These are phyloP conservation scores for Cubamyces lactineus DNA, from an alignment of 768 basidiomycete genomes.

Conservation along the genomic window DNA sequence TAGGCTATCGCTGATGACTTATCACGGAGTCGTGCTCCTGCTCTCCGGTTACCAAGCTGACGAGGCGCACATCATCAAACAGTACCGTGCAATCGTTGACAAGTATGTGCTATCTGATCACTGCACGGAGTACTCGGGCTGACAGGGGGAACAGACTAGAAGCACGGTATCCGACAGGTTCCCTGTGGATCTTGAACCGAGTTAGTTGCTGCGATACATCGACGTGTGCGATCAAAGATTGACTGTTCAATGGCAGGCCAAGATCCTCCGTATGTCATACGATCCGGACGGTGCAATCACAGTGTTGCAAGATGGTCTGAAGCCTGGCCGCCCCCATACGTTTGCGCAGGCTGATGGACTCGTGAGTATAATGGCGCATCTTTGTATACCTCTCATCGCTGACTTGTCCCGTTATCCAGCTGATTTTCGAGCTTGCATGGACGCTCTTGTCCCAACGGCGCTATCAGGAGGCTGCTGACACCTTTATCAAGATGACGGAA, in stretches of 20 bases:
- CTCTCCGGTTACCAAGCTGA: constrained; percentile 79
- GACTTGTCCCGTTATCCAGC: constrained; percentile 40
- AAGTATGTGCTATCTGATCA: constrained; percentile 43
- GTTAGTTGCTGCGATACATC: constrained; percentile 37
- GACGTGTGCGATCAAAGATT: background rate
- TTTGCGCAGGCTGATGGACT: constrained; percentile 77
- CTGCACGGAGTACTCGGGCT: background rate
- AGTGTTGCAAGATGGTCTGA: constrained; percentile 60
- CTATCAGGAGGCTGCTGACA: constrained; percentile 69
- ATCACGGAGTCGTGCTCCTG: constrained; percentile 71
- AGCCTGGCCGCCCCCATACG: constrained; percentile 51
- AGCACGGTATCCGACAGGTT: constrained; percentile 62
- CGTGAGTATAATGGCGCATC: constrained; percentile 40
- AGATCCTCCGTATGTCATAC: constrained; percentile 71
- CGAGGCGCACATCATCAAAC: constrained; percentile 60
- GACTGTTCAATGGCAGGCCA: constrained; percentile 49
- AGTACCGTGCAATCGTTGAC: constrained; percentile 68
- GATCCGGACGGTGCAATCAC: constrained; percentile 68
- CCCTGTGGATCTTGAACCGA: constrained; percentile 74
- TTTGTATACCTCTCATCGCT: background rate
- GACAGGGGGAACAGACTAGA: constrained; percentile 1
- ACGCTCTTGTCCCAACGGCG: constrained; percentile 63
- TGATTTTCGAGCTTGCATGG: constrained; percentile 82
- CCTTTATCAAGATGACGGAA: constrained; percentile 64
- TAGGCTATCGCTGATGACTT: constrained; percentile 81